Percentiles rank a stretch among this genome's conserved stretches.
Evolutionary conservation across 352 stramenopile species (phyloP).

Genomic region (Elongisporangium prolatum): DNA sequence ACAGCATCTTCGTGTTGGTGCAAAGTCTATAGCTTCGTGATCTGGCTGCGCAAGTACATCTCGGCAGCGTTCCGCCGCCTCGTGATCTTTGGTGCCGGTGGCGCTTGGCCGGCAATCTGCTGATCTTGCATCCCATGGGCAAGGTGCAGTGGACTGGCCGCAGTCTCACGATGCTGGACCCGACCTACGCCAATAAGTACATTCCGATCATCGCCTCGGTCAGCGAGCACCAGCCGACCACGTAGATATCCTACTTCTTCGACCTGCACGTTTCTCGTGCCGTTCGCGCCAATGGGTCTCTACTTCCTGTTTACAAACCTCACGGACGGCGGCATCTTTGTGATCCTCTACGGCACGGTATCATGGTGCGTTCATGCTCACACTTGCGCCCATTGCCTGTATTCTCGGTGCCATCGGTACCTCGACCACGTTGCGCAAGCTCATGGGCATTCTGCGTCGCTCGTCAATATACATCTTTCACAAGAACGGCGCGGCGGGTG

Average conservation of each 20-base stretch:
- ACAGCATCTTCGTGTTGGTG: slow-evolving; percentile 93
- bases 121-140: slow-evolving; percentile 79
- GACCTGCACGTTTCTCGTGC: slow-evolving; percentile 90
- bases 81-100: slow-evolving; percentile 51
- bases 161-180: slow-evolving; percentile 87
- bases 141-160: slow-evolving; percentile 89
- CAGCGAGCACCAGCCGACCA: slow-evolving; percentile 92
- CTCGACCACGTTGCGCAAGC: slow-evolving; percentile 73
- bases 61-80: slow-evolving; percentile 72
- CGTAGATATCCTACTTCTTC: slow-evolving; percentile 93
- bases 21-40: slow-evolving; percentile 78
- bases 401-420: slow-evolving; percentile 87
- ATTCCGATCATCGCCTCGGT: slow-evolving; percentile 94
- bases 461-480: slow-evolving; percentile 42
- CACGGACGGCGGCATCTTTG: slow-evolving; percentile 88
- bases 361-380: slow-evolving; percentile 94
- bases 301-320: slow-evolving; percentile 89
- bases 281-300: slow-evolving; percentile 88
- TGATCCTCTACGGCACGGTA: slow-evolving; percentile 92
- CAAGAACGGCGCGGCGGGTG: slow-evolving; percentile 49
- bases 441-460: slow-evolving; percentile 63
- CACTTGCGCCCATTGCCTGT: slow-evolving; percentile 89
- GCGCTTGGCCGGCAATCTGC: slow-evolving; percentile 41
- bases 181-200: slow-evolving; percentile 92
- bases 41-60: slow-evolving; percentile 73